Conservation (phyloP, 140 eudicot genomes). For the Anethum foeniculum region DNA sequence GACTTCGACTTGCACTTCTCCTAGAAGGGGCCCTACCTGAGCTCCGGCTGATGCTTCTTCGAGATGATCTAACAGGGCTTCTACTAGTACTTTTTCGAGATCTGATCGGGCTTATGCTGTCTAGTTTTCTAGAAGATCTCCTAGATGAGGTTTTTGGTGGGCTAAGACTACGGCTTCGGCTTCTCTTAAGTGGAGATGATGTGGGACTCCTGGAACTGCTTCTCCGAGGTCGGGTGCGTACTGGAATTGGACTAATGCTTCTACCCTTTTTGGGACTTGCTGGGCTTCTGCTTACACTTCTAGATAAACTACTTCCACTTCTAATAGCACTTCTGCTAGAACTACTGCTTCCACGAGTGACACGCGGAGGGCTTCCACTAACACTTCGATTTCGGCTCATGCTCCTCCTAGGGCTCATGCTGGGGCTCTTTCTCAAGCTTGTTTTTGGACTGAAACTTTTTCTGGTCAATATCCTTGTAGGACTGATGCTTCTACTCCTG, state of each 20-base stretch:
- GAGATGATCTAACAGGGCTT: conserved; percentile 62
- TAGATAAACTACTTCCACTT: conserved; percentile 39
- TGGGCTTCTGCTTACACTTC: conserved; percentile 62
- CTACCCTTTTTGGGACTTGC: conserved; percentile 36
- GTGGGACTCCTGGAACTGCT: conserved; percentile 58
- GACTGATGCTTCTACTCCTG: conserved; percentile 77
- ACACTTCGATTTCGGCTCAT: conserved; percentile 30
- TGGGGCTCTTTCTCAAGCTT: conserved; percentile 48
- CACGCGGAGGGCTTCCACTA: conserved; percentile 42
- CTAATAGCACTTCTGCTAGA: conserved; percentile 38
- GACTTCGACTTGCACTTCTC: conserved; percentile 68
- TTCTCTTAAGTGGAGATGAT: conserved; percentile 52
- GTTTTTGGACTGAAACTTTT: conserved; percentile 80
- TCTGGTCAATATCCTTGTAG: conserved; percentile 55
- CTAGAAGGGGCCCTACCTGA: conserved; percentile 55
- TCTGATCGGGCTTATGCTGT: conserved; percentile 70
- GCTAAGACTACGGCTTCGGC: conserved; percentile 21
- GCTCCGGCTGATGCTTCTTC: conserved; percentile 80
- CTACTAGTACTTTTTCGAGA: conserved; percentile 57
- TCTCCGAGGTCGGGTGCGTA: conserved; percentile 21
- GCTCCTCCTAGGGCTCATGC: conserved; percentile 12
- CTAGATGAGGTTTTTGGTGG: conserved; percentile 26
- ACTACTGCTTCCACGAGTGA: conserved; percentile 34
- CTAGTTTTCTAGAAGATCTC: conserved; percentile 43
- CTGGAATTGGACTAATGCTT: conserved; percentile 42